Conservation (phyloP, 2,329 filamentous ascomycete genomes). For the Penicillium sumatraense region DNA sequence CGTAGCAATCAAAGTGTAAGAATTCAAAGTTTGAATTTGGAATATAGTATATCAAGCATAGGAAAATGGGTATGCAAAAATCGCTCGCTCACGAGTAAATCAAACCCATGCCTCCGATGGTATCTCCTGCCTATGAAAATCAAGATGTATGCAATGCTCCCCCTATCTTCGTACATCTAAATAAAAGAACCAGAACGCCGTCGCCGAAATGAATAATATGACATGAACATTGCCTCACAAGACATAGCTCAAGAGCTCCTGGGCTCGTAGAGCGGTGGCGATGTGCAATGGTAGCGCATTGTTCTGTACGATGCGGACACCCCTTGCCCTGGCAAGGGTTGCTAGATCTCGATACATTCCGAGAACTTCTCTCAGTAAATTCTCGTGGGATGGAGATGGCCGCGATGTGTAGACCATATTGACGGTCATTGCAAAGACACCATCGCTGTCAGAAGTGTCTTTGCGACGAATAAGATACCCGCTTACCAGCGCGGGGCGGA, state of each 20-base stretch:
- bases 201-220: slow-evolving; percentile 1
- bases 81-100: slow-evolving; percentile 7
- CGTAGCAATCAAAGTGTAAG: neutral
- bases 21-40: neutral
- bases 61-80: neutral
- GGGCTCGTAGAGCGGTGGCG: slow-evolving; percentile 48
- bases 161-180: slow-evolving; percentile 11
- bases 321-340: slow-evolving; percentile 47
- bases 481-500: slow-evolving; percentile 49
- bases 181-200: slow-evolving; percentile 12
- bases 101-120: slow-evolving; percentile 19
- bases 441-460: slow-evolving; percentile 46
- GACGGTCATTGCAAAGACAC: slow-evolving; percentile 45
- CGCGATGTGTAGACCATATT: slow-evolving; percentile 46
- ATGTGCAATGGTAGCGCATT: slow-evolving; percentile 55
- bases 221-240: slow-evolving; percentile 30
- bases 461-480: slow-evolving; percentile 53
- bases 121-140: slow-evolving; percentile 12
- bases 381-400: slow-evolving; percentile 36
- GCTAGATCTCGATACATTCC: slow-evolving; percentile 51
- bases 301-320: slow-evolving; percentile 45
- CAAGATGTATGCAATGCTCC: slow-evolving; percentile 20
- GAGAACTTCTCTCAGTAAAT: slow-evolving; percentile 47
- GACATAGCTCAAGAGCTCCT: slow-evolving; percentile 47
- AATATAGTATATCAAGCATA: neutral